Conservation (phyloP, 2,329 filamentous ascomycete species). For the Fusarium brevicatenulatum region DNA sequence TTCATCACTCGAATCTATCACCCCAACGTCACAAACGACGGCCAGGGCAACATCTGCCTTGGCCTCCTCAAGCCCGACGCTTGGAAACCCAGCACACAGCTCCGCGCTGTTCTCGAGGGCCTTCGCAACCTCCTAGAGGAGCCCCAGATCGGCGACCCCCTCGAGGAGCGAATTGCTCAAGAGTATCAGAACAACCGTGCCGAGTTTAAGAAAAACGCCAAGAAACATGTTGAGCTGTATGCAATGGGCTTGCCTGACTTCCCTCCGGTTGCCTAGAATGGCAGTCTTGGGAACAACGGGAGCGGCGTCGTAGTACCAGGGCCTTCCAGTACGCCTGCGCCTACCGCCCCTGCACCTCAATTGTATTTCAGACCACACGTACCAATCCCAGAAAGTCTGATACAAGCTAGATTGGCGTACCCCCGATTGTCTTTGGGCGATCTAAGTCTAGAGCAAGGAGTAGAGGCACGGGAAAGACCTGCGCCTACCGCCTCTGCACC, state of each 20-base stretch:
- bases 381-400: neutral
- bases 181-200: constrained; percentile 76
- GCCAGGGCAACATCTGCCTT: constrained; percentile 85
- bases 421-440: neutral
- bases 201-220: constrained; percentile 79
- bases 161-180: constrained; percentile 87
- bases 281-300: neutral
- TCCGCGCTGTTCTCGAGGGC: constrained; percentile 80
- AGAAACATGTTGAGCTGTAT: constrained; percentile 78
- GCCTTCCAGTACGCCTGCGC: neutral
- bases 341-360: neutral
- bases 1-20: constrained; percentile 95
- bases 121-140: constrained; percentile 78
- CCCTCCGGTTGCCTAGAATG: constrained; percentile 38
- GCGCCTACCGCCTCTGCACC: neutral
- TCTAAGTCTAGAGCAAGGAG: neutral
- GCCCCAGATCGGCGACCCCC: constrained; percentile 88
- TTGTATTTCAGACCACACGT: neutral
- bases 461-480: neutral
- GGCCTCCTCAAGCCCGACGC: constrained; percentile 83
- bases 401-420: no score
- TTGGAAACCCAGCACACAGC: constrained; percentile 90
- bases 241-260: constrained; percentile 62
- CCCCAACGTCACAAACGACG: constrained; percentile 91
- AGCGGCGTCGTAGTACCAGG: neutral